These are phyloP conservation scores for Haplosporangium sp. DNA, from an alignment of 371 early-diverging fungal genomes.

Conservation along the genomic window DNA sequence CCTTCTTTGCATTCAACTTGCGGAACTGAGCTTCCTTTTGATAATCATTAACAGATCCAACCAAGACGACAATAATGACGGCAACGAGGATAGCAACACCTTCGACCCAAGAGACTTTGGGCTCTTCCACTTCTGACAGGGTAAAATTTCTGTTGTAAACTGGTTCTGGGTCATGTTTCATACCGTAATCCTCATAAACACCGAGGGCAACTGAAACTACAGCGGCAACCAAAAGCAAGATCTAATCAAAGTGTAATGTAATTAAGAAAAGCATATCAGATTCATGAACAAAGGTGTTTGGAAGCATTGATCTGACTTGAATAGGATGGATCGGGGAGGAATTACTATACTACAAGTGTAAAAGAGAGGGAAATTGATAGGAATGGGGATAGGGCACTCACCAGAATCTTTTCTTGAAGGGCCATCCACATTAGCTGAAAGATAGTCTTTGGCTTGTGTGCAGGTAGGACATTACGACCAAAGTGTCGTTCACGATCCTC, in stretches of 20 bases:
- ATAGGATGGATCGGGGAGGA: too few relatives aligned
- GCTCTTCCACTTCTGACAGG: conserved; percentile 46
- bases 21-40: conserved; percentile 92
- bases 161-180: conserved; percentile 54
- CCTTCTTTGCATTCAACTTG: conserved; percentile 84
- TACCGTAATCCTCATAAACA: conserved; percentile 81
- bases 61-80: conserved; percentile 83
- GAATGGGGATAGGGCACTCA: conserved; percentile 12
- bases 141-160: conserved; percentile 43
- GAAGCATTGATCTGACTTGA: too few relatives aligned
- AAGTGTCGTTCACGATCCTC: conserved; percentile 59
- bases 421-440: conserved; percentile 76
- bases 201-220: conserved; percentile 89
- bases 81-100: conserved; percentile 85
- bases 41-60: conserved; percentile 86
- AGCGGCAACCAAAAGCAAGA: conserved; percentile 84
- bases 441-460: conserved; percentile 73
- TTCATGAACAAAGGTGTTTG: background rate
- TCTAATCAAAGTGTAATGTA: conserved; percentile 46
- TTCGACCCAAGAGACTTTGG: conserved; percentile 80
- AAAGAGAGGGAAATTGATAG: too few relatives aligned
- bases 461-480: conserved; percentile 74
- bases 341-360: too few relatives aligned
- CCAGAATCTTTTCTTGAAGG: conserved; percentile 87
- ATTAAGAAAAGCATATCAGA: too few relatives aligned